A percentile compares a stretch with the other conserved stretches of the same genome.
phyloP scores from a whole-genome alignment of 2,329 filamentous ascomycete species.

The Pseudogymnoascus sp. region DNA sequence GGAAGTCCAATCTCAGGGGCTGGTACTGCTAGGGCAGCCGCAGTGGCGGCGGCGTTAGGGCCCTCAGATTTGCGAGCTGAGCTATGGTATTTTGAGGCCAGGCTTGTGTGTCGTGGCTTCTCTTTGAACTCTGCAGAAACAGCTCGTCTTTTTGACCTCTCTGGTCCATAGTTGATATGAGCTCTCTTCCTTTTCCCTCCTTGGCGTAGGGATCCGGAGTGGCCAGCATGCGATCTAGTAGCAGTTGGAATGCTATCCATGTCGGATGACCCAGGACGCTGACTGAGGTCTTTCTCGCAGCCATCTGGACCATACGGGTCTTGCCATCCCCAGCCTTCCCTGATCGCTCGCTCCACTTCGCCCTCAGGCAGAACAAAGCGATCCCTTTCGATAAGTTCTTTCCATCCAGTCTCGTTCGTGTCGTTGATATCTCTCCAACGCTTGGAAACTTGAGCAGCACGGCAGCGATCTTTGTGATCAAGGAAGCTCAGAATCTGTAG shows the following conservation, averaged over 20 bases:
- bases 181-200: conserved; percentile 27
- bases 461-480: conserved; percentile 77
- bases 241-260: conserved; percentile 18
- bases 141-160: conserved; percentile 27
- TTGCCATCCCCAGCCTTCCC: conserved; percentile 97
- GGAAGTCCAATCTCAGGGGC: conserved; percentile 73
- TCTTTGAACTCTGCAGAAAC: conserved; percentile 22
- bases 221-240: conserved; percentile 11
- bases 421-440: conserved; percentile 89
- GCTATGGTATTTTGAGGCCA: conserved; percentile 19
- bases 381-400: conserved; percentile 78
- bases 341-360: conserved; percentile 77
- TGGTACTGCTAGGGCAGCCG: conserved; percentile 73
- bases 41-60: conserved; percentile 76
- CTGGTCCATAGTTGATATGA: conserved; percentile 15
- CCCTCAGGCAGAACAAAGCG: conserved; percentile 71
- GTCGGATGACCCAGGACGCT: conserved; percentile 45
- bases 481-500: conserved; percentile 83
- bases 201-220: background rate
- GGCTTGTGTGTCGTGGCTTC: conserved; percentile 18
- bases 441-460: conserved; percentile 86
- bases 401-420: conserved; percentile 92
- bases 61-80: conserved; percentile 54
- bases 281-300: conserved; percentile 73
- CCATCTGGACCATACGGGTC: conserved; percentile 68